Evolutionary conservation across 805 yeast species (phyloP), one percentile per base, ranked within the genome.

Genomic region (Yarrowia porcina): DNA sequence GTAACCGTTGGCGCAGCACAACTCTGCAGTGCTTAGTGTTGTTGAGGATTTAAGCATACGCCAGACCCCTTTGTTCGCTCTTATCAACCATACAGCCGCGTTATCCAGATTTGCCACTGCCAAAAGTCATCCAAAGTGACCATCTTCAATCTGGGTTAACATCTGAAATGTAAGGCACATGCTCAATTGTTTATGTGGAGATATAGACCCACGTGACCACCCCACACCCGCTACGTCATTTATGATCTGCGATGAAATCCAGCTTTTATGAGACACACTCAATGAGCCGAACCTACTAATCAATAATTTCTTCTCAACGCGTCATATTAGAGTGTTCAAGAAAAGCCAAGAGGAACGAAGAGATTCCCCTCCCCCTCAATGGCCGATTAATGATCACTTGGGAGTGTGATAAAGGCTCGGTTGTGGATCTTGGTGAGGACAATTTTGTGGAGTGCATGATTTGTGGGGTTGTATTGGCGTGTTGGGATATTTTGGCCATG

Each of bases 1-100:
- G n/a, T 12, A n/a, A 27, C 28, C 32, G 49, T 42, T 25, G 21
- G 11, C 49, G 32, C 15, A 20, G 25, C 21, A 18, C 20, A 28
- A 42, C 49, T 42, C 49, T 42, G n/a, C 15, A 20, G 21, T 3
- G 6, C 32, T n/a, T 42, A 42, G 32, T 42, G 49, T 42, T 42
- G 49, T 42, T 42, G 49, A 42, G 49, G 49, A 25, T 42, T 42
- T 42, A 42, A 42, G 49, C 49, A 25, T 42, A 42, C 17, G 49
- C 32, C 49, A 42, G n/a, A 25, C 49, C 11, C 49, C 49, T 42
- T 41, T 42, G 49, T 42, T 42, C 49, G 32, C 20, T n/a, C 25
- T 27, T 25, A 42, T 42, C n/a, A 8, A 23, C 28, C 13, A 18
- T n/a, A 8, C 21, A 13, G 21, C 13, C 20, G 9, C 20, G 23